Base-by-base conservation (phyloP, 2,329 filamentous ascomycete species). In the Fusarium sp. region DNA sequence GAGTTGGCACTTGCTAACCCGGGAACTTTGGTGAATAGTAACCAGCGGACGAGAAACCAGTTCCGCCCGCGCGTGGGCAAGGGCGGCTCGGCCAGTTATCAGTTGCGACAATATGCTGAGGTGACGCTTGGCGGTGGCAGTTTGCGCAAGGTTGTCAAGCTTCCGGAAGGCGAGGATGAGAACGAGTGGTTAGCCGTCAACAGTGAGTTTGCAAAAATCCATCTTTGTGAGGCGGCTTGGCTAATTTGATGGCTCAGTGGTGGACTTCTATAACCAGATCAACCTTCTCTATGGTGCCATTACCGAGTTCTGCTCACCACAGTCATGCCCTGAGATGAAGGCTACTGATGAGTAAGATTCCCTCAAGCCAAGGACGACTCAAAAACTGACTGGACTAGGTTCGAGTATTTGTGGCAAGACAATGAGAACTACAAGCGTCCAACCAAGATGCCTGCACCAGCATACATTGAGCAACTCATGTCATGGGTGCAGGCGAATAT, bases 211-310 rank as follows among this genome's bases (percentile, higher is more conserved):
- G 27, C 18, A 4, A 29, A 9, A 27, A 16, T 16, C 10, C 21
- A 10, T 18, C 19, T 5, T 11, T 25, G 19, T 12, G 29, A 46
- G 21, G 42, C 6, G 10, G 10, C 4, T n/a, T 63, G 72, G 39
- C 72, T 64, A 25, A 57, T 41, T 25, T 19, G 8, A 27, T 29
- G 29, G 15, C 51, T 35, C 76, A 97, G 95, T 99, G 86, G 96
- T 99, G 85, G 96, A 99, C 84, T 99, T 99, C 84, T 99, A 99
- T 90, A 99, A 99, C 86, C 96, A 99, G 84, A 97, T 99, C 86
- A 99, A 99, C 84, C 89, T 99, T 39, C 91, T 99, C 66, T 99
- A 99, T 82, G 97, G 97, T 66, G 96, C 96, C 74, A 99, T 99
- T 80, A 99, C 96, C 67, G 96, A 99, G 81, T 99, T 99, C 84